A percentile compares a stretch with the other conserved stretches of the same genome.
These are phyloP conservation scores for Pilaira anomala DNA, from an alignment of 192 early-diverging fungal species.

Conservation along the genomic window DNA sequence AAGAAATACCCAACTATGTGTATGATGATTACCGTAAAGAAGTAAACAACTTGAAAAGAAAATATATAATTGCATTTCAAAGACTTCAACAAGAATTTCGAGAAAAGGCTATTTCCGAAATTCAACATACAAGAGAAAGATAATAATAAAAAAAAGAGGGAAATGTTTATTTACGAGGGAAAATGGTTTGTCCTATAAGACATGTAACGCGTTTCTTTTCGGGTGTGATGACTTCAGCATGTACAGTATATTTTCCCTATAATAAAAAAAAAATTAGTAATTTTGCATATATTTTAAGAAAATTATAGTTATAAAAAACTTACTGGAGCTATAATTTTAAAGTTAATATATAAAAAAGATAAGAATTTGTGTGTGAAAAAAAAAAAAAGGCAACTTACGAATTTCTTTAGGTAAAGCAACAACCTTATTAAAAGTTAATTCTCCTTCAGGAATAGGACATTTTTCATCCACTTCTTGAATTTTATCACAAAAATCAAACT, in stretches of 20 bases:
- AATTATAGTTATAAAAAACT: neutral
- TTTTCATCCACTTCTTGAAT: constrained; percentile 43
- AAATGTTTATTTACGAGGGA: constrained; percentile 19
- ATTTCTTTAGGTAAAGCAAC: constrained; percentile 56
- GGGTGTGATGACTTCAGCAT: constrained; percentile 40
- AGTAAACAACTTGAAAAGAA: neutral
- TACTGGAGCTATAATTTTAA: constrained; percentile 6
- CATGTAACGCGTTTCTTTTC: constrained; percentile 43
- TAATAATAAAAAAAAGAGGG: neutral
- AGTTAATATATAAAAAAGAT: neutral
- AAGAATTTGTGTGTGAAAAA: neutral
- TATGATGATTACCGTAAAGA: neutral
- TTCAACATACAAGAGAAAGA: neutral
- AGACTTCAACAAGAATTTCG: neutral
- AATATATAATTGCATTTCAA: neutral
- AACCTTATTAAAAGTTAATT: constrained; percentile 35
- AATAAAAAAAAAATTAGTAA: neutral
- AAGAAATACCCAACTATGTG: too few species aligned
- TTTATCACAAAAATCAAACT: constrained; percentile 51
- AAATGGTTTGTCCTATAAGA: constrained; percentile 39
- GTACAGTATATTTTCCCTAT: constrained; percentile 54
- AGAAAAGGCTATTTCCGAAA: neutral
- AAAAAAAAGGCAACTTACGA: constrained; percentile 35
- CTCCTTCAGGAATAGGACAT: constrained; percentile 48
- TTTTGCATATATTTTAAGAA: neutral